phyloP scores from a whole-genome alignment of 768 basidiomycete genomes.

The Termitomyces sp. region DNA sequence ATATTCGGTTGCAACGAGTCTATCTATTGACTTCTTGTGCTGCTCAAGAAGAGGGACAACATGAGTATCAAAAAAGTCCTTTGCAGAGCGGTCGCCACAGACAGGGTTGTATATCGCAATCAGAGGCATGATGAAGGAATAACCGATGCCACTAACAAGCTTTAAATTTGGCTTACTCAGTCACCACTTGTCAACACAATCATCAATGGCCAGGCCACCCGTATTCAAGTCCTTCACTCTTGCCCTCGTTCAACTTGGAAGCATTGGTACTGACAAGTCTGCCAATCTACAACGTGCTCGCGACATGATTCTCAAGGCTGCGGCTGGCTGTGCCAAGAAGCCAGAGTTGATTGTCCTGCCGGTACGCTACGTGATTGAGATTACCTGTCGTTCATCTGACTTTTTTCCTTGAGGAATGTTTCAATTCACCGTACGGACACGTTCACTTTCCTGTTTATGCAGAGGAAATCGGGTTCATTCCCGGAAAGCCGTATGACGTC shows the following conservation, averaged over 20 bases:
- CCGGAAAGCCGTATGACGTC: conserved; percentile 56
- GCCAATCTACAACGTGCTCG: conserved; percentile 82
- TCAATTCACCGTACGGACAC: conserved; percentile 84
- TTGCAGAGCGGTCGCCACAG: conserved; percentile 58
- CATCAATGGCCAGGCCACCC: conserved; percentile 10
- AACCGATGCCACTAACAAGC: no score
- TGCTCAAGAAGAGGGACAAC: conserved; percentile 61
- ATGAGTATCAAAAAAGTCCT: conserved; percentile 50
- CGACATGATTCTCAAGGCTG: conserved; percentile 75
- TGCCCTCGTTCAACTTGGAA: conserved; percentile 89
- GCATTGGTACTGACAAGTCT: conserved; percentile 62
- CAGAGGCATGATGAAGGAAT: conserved; percentile 43
- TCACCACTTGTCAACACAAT: no score
- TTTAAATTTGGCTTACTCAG: no score
- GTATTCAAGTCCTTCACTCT: conserved; percentile 73
- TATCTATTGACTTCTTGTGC: conserved; percentile 34
- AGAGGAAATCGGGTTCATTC: conserved; percentile 66
- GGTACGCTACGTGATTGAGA: conserved; percentile 36
- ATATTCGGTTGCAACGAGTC: conserved; percentile 43
- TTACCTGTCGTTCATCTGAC: conserved; percentile 2
- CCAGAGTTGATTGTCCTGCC: conserved; percentile 84
- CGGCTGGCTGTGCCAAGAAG: conserved; percentile 40
- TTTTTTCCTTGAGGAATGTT: conserved; percentile 65
- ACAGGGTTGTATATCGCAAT: conserved; percentile 76
- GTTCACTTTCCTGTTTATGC: conserved; percentile 80